phyloP scores from a whole-genome alignment of 2,329 filamentous ascomycete genomes.

The Epichloe gansuensis region DNA sequence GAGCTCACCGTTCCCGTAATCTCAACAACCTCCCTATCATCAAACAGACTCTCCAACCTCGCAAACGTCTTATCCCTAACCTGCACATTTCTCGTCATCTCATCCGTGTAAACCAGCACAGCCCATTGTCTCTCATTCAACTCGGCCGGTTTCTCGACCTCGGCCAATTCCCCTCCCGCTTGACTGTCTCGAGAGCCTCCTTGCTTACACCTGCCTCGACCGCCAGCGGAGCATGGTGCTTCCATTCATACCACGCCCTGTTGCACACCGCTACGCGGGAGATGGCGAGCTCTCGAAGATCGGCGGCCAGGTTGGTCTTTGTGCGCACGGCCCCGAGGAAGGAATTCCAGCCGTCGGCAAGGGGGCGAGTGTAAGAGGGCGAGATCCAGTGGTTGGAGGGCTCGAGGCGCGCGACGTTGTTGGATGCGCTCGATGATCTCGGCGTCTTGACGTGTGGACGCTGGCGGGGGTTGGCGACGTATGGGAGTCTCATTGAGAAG shows the following conservation, averaged over 20 bases:
- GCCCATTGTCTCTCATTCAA: slow-evolving; percentile 53
- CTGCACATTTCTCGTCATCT: slow-evolving; percentile 65
- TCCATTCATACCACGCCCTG: slow-evolving; percentile 77
- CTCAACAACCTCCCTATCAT: slow-evolving; percentile 65
- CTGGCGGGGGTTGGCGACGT: slow-evolving; percentile 43
- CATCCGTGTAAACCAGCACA: slow-evolving; percentile 63
- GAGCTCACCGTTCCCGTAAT: slow-evolving; percentile 57
- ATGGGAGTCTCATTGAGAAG: slow-evolving; percentile 51
- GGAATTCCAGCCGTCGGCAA: slow-evolving; percentile 66
- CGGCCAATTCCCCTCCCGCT: slow-evolving; percentile 17
- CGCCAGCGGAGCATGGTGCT: slow-evolving; percentile 60
- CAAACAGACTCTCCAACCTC: slow-evolving; percentile 47
- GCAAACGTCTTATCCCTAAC: slow-evolving; percentile 60
- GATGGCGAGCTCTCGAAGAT: slow-evolving; percentile 66
- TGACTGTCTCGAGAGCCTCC: slow-evolving; percentile 34
- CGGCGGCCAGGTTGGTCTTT: slow-evolving; percentile 34
- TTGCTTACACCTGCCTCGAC: slow-evolving; percentile 43
- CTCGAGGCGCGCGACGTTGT: slow-evolving; percentile 54
- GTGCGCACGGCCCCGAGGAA: slow-evolving; percentile 54
- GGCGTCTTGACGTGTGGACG: slow-evolving; percentile 31
- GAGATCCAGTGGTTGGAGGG: slow-evolving; percentile 63
- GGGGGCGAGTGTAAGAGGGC: slow-evolving; percentile 63
- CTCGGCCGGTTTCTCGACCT: slow-evolving; percentile 16
- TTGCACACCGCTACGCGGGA: slow-evolving; percentile 72
- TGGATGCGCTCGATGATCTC: slow-evolving; percentile 52